Evolutionary conservation across 225 moss, liverwort and hornwort genomes (phyloP).

Genomic region (Pseudoscleropodium purum): DNA sequence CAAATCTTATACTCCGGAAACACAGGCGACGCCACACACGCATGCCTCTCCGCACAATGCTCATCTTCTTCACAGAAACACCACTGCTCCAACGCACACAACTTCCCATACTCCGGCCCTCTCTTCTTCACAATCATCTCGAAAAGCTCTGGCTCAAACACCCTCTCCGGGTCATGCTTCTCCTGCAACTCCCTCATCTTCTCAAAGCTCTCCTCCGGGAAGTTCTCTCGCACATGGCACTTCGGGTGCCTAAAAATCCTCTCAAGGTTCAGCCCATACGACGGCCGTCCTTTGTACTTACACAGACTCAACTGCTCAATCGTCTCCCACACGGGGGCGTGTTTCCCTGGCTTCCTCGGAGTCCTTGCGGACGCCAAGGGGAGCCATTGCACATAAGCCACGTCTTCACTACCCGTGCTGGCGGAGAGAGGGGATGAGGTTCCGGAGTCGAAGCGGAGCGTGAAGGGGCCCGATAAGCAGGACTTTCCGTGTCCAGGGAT

Average conservation of each 20-base stretch:
- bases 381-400: constrained; percentile 9
- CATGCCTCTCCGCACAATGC: constrained; percentile 21
- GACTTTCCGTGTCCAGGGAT: constrained; percentile 16
- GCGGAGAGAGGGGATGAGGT: constrained; percentile 10
- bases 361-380: not conserved
- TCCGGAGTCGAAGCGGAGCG: constrained; percentile 27
- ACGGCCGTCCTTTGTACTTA: constrained; percentile 30
- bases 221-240: constrained; percentile 27
- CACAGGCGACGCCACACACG: constrained; percentile 7
- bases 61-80: constrained; percentile 35
- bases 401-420: constrained; percentile 14
- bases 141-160: constrained; percentile 33
- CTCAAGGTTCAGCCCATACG: constrained; percentile 36
- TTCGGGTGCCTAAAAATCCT: constrained; percentile 19
- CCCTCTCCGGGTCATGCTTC: constrained; percentile 12
- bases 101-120: constrained; percentile 2
- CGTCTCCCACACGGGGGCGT: constrained; percentile 1
- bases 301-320: constrained; percentile 46
- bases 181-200: constrained; percentile 8
- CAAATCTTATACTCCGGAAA: constrained; percentile 36
- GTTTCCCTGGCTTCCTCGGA: constrained; percentile 19
- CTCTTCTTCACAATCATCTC: not conserved
- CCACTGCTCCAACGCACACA: constrained; percentile 4
- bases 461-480: constrained; percentile 32
- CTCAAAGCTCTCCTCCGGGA: not conserved